These are phyloP conservation scores for Camelina hispida DNA, from an alignment of 345 rosid species.

Conservation along the genomic window DNA sequence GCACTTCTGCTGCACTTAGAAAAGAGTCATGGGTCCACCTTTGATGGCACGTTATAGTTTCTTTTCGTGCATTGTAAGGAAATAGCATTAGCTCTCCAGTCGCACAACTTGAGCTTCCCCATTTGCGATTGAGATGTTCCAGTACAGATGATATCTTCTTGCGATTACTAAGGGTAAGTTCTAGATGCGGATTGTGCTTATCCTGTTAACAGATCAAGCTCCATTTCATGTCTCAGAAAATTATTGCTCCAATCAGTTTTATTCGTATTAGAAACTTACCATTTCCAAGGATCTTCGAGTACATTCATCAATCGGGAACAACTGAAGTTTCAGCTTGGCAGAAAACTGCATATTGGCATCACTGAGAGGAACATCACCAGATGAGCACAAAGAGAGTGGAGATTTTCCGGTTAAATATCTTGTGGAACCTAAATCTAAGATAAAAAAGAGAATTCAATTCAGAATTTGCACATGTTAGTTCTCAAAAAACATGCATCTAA, in stretches of 20 bases:
- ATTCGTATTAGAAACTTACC: conserved; percentile 55
- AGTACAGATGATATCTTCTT: conserved; percentile 94
- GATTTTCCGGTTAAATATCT: conserved; percentile 56
- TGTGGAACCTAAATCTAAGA: conserved; percentile 45
- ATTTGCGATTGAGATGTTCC: conserved; percentile 94
- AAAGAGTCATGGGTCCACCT: conserved; percentile 86
- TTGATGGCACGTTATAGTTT: conserved; percentile 57
- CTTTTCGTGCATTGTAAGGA: conserved; percentile 73
- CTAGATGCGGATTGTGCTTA: conserved; percentile 92
- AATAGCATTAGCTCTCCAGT: conserved; percentile 83
- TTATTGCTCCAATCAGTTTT: conserved; percentile 1
- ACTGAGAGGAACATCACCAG: conserved; percentile 55
- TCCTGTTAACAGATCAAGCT: conserved; percentile 64
- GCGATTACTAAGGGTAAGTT: conserved; percentile 92
- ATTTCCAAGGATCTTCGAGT: conserved; percentile 86
- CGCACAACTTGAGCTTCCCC: conserved; percentile 89
- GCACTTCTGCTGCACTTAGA: conserved; percentile 77
- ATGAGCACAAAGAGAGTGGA: conserved; percentile 48
- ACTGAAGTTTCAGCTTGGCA: conserved; percentile 88
- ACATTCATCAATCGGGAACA: conserved; percentile 92
- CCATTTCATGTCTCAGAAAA: conserved; percentile 22
- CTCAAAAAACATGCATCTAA: conserved; percentile 29
- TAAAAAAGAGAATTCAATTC: conserved; percentile 25
- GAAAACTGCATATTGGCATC: conserved; percentile 56
- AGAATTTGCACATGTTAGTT: conserved; percentile 24